phyloP scores from a whole-genome alignment of 2,329 filamentous ascomycete species.

The Penicillium frequentans region DNA sequence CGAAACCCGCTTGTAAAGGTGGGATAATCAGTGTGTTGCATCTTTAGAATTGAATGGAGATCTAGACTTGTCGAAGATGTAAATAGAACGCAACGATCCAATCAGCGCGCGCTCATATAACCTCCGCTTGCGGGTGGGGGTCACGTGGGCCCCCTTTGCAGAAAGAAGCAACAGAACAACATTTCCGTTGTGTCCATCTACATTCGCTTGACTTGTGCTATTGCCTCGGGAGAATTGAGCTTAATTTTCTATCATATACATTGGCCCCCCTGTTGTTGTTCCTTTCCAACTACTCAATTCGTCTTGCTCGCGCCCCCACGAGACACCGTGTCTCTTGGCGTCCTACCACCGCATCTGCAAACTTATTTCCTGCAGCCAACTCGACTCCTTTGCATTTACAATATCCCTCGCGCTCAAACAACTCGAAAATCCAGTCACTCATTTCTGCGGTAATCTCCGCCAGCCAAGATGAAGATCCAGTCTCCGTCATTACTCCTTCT shows the following conservation, averaged over 20 bases:
- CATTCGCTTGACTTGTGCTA: not conserved
- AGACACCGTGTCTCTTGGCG: not conserved
- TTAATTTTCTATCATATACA: not conserved
- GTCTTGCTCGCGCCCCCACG: not conserved
- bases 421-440: not conserved
- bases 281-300: not conserved
- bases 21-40: not conserved
- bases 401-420: not conserved
- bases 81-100: not conserved
- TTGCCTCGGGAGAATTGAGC: not conserved
- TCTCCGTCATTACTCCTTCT: constrained; percentile 35
- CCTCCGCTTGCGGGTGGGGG: constrained; percentile 2
- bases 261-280: not conserved
- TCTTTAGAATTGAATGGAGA: not conserved
- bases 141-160: constrained; percentile 3
- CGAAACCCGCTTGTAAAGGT: not conserved
- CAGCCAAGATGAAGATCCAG: constrained; percentile 34
- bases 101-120: not conserved
- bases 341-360: not conserved
- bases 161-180: not conserved
- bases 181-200: not conserved
- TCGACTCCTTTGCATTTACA: not conserved
- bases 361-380: not conserved
- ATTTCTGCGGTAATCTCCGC: not conserved
- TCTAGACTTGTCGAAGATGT: not conserved